Evolutionary conservation across 2,329 filamentous ascomycete genomes (phyloP).

Genomic region (Trichocomaceae sp.): DNA sequence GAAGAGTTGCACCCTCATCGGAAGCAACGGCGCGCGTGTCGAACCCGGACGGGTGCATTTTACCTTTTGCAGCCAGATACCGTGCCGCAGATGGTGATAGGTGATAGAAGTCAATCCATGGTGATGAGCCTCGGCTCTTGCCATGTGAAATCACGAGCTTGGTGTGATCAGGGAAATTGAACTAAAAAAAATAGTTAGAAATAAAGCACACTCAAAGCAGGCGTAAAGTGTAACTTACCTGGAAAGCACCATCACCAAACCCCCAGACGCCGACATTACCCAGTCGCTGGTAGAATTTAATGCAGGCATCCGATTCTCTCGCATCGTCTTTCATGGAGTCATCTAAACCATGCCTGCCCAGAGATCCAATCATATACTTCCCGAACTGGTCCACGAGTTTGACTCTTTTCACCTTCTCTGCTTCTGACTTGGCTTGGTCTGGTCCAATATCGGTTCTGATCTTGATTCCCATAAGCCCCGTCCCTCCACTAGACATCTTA

Average conservation of each 20-base stretch:
- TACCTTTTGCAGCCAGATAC: slow-evolving; percentile 36
- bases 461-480: slow-evolving; percentile 24
- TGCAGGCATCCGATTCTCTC: slow-evolving; percentile 32
- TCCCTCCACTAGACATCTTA: slow-evolving; percentile 22
- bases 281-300: slow-evolving; percentile 47
- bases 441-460: slow-evolving; percentile 27
- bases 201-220: not conserved
- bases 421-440: slow-evolving; percentile 33
- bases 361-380: slow-evolving; percentile 46
- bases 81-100: slow-evolving; percentile 41
- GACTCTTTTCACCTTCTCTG: slow-evolving; percentile 44
- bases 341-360: slow-evolving; percentile 37
- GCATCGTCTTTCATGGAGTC: slow-evolving; percentile 22
- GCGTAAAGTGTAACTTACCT: slow-evolving; percentile 23
- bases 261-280: slow-evolving; percentile 50
- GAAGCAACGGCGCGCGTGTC: slow-evolving; percentile 38
- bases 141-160: slow-evolving; percentile 43
- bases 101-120: slow-evolving; percentile 45
- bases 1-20: slow-evolving; percentile 36
- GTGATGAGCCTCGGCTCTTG: slow-evolving; percentile 32
- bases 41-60: slow-evolving; percentile 39
- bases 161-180: slow-evolving; percentile 49
- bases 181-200: slow-evolving; percentile 21
- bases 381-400: slow-evolving; percentile 46
- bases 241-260: slow-evolving; percentile 45